A percentile compares a stretch with the other conserved stretches of the same genome.
phyloP scores from a whole-genome alignment of 2,329 filamentous ascomycete genomes.

The Verruconis gallopava region DNA sequence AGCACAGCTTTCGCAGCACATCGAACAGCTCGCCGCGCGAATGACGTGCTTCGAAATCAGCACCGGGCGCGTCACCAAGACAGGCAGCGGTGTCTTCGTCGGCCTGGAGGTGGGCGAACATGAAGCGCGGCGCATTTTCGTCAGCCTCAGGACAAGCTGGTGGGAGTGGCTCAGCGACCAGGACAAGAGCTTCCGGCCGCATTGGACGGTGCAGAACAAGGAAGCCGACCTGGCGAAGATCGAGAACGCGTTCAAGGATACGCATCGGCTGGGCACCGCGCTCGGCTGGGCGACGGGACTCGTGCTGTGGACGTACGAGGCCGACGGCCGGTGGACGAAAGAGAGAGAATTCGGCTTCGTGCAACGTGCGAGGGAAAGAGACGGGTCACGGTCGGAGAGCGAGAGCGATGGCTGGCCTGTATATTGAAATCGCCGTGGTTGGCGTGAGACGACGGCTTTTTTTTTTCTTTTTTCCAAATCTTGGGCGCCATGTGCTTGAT shows the following conservation, averaged over 20 bases:
- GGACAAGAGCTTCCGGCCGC: constrained; percentile 13
- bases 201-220: constrained; percentile 17
- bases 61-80: background rate
- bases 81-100: background rate
- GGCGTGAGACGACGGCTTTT: too few species aligned
- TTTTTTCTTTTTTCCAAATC: too few species aligned
- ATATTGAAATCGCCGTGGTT: too few species aligned
- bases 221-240: constrained; percentile 11
- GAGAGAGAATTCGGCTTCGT: constrained; percentile 5
- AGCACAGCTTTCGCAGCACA: constrained; percentile 7
- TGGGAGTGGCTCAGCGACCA: constrained; percentile 14
- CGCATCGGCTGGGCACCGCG: background rate
- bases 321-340: constrained; percentile 1
- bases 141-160: constrained; percentile 11
- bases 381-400: too few species aligned
- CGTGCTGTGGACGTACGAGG: constrained; percentile 6
- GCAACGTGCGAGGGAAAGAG: too few species aligned
- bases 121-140: constrained; percentile 3
- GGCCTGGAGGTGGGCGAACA: background rate
- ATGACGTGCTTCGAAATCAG: background rate
- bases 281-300: constrained; percentile 1
- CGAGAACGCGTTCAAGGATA: constrained; percentile 4
- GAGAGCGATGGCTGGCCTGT: too few species aligned
- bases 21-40: constrained; percentile 8
- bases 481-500: too few species aligned